Evolutionary conservation across 371 early-diverging fungal genomes (phyloP), one percentile per base, ranked within the genome.

Genomic region (Coemansia sp.): DNA sequence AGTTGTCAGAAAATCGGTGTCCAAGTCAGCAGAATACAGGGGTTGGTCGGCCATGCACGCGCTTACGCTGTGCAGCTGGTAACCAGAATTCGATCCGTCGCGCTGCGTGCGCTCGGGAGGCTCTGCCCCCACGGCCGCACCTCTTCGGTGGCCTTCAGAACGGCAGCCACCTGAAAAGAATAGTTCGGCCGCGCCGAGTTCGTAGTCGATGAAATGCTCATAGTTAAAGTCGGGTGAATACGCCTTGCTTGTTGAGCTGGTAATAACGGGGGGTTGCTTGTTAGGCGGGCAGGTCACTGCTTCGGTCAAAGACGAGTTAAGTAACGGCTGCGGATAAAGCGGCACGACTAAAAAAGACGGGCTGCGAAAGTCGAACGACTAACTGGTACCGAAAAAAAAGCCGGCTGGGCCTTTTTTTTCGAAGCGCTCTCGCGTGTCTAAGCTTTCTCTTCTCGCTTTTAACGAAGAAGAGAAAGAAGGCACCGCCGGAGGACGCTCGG

Each of bases 141-240:
- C 41, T 4, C 8, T 61, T 66, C 70, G 65, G 52, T 69, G 66
- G 51, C 65, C 70, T 40, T 66, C 70, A 38, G 66, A 56, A 50
- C 66, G 65, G 20, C 56, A 65, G 66, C 70, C 74, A 56, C 48
- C 65, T 55, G 61, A 74, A 74, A 74, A 74, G 74, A 74, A 74
- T 65, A 74, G 9, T 33, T 35, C 36, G 43, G 31, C n/a, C 40
- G 42, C 36, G 33, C 54, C 20, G 55, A 36, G 14, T 33, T 36
- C 33, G 51, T 2, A 5, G 16, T 31, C 38, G 40, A 51, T 16
- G 26, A 34, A 14, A 26, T 39, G 33, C 16, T 66, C 61, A 61
- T 66, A 51, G 59, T 43, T 47, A 9, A 6, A 14, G 41, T 33
- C n/a, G 20, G 42, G 20, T 33, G 56, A 42, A 33, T 30, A 42